phyloP scores from a whole-genome alignment of 1,139 yeast genomes.

The Taphrina flavorubra region DNA sequence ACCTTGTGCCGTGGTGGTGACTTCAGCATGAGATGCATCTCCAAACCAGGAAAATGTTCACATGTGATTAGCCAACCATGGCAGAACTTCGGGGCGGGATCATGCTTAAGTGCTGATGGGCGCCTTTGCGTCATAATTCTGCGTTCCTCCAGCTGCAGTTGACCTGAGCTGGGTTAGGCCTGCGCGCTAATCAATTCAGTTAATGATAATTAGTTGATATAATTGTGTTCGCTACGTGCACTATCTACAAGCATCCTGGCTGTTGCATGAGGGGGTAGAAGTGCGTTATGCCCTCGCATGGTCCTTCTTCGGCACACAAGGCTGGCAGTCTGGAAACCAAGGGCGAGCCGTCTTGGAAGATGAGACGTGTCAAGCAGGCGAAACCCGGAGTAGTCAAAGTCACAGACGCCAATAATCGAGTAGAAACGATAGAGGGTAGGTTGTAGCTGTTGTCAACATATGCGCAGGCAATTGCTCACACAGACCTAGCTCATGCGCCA shows the following conservation, averaged over 20 bases:
- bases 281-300: too few species aligned
- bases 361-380: neutral
- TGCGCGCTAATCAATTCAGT: too few species aligned
- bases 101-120: neutral
- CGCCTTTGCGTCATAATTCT: neutral
- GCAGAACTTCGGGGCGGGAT: neutral
- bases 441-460: neutral
- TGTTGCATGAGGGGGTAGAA: too few species aligned
- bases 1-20: too few species aligned
- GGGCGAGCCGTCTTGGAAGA: neutral
- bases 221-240: too few species aligned
- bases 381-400: neutral
- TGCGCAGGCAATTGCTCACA: too few species aligned
- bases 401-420: neutral
- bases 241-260: too few species aligned
- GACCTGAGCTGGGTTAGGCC: too few species aligned
- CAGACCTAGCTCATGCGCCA: neutral
- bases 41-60: neutral
- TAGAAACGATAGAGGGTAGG: neutral
- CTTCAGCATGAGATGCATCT: neutral
- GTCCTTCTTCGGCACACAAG: too few species aligned
- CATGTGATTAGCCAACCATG: constrained; percentile 19
- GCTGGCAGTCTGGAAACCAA: too few species aligned
- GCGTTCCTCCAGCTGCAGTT: neutral
- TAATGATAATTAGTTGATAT: too few species aligned